Percentiles rank a stretch among this genome's conserved stretches.
Evolutionary conservation across 345 rosid genomes (phyloP).

Genomic region (Iberis pinnata): DNA sequence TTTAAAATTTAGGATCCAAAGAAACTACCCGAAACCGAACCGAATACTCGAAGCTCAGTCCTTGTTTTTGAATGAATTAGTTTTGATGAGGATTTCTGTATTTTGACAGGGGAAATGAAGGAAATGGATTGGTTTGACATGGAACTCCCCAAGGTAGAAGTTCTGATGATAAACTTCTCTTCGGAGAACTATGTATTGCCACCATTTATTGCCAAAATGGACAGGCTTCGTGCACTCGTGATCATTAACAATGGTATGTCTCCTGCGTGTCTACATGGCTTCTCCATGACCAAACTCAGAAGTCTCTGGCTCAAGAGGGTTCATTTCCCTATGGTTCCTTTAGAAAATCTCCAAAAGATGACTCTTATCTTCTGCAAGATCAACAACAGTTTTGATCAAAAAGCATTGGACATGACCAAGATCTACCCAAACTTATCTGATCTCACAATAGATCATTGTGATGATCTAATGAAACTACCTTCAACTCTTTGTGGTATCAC

Average conservation of each 20-base stretch:
- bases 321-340: constrained; percentile 40
- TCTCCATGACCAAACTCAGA: constrained; percentile 46
- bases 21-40: too few relatives aligned
- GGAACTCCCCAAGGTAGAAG: constrained; percentile 88
- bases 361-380: constrained; percentile 67
- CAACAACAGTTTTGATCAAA: constrained; percentile 41
- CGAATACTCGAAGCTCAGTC: too few relatives aligned
- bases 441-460: constrained; percentile 71
- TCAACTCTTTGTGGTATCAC: constrained; percentile 41
- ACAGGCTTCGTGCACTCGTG: constrained; percentile 63
- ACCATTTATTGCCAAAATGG: constrained; percentile 70
- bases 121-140: constrained; percentile 81
- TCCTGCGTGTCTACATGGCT: constrained; percentile 46
- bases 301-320: constrained; percentile 89
- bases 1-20: too few relatives aligned
- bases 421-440: constrained; percentile 60
- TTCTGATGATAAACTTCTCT: constrained; percentile 63
- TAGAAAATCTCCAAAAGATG: constrained; percentile 45
- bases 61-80: background rate
- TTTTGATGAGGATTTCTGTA: background rate
- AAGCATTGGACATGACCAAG: constrained; percentile 39
- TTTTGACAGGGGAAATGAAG: constrained; percentile 56
- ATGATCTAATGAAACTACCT: constrained; percentile 59
- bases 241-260: constrained; percentile 52
- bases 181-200: constrained; percentile 59